Percentiles rank a stretch among this genome's conserved stretches.
phyloP scores from a whole-genome alignment of 768 basidiomycete species.

The Leccinum imitatum region DNA sequence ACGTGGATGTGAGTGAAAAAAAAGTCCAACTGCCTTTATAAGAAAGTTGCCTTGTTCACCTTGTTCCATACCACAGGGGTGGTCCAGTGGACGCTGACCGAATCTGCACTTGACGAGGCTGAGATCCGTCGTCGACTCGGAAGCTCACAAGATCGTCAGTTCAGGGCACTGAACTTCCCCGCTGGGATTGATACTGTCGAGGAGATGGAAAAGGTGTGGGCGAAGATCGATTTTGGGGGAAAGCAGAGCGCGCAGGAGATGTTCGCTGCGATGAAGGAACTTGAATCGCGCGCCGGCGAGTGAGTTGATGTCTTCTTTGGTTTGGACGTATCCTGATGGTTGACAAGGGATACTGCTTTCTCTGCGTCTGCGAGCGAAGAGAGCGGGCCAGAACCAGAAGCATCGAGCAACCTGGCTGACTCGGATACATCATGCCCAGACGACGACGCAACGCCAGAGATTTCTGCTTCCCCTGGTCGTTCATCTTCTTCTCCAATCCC shows the following conservation, averaged over 20 bases:
- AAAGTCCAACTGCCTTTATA: not conserved
- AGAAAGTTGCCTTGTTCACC: not conserved
- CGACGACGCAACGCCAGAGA: not conserved
- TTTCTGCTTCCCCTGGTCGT: not conserved
- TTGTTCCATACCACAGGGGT: conserved; percentile 47
- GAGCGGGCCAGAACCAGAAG: not conserved
- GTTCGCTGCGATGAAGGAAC: conserved; percentile 2
- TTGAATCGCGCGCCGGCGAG: not conserved
- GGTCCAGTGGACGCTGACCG: conserved; percentile 54
- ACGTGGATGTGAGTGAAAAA: conserved; percentile 17
- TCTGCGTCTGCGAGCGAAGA: not conserved
- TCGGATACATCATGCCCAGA: not conserved
- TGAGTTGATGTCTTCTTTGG: not conserved
- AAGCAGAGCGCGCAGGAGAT: conserved; percentile 6
- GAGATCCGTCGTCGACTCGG: conserved; percentile 39
- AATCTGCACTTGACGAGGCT: conserved; percentile 32
- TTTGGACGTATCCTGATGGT: not conserved
- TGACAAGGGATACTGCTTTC: not conserved
- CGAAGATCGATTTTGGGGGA: conserved; percentile 30
- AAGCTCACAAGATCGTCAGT: conserved; percentile 42
- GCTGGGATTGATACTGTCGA: conserved; percentile 38
- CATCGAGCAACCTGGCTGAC: not conserved
- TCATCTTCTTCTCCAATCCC: conserved; percentile 17
- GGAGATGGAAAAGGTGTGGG: conserved; percentile 34
- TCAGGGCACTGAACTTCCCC: conserved; percentile 48